Evolutionary conservation across 805 yeast species (phyloP), one percentile per base, ranked within the genome.

Genomic region (Monosporozyma siamensis): DNA sequence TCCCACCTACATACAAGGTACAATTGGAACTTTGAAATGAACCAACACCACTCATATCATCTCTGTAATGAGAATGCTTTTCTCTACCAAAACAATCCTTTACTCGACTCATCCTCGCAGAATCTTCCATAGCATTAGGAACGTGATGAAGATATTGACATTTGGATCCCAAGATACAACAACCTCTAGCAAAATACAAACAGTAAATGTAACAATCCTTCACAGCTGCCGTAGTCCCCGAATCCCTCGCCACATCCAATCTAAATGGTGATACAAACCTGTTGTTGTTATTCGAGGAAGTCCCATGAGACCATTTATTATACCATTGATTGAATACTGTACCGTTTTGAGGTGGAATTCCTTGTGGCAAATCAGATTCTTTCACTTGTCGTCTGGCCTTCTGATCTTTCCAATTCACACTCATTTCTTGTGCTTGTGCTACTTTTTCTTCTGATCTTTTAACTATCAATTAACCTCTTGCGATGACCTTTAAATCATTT

Each of bases 41-140:
- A 0, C 97, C 98, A 3, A 88, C 81, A 26, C 98, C 98, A 23
- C 82, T 78, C 96, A 88, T 88, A 62, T 90, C 97, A 50, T 90
- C 96, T 50, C 88, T 67, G 54, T 85, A 86, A 38, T 78, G 82
- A 1, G 82, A 69, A 48, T 82, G 82, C 59, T 83, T 86, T 55
- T 85, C 95, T 45, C 98, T 67, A 1, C 97, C 97, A 68, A 90
- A 90, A 55, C 97, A 89, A 63, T 90, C 98, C 21, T 77, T 70
- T 50, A 14, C 57, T 48, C 24, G 87, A 77, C 2, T 80, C 71
- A 2, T 78, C 71, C 37, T n/a, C n/a, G n/a, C n/a, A n/a, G 69
- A 69, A 30, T 68, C 61, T 54, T 89, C 96, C 6, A 60, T 54
- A 0, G 69, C 73, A 4, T 53, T 61, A 0, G 98, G 97, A 6